Evolutionary conservation across 768 basidiomycete species (phyloP), one percentile per base, ranked within the genome.

Genomic region (Chiua virens): DNA sequence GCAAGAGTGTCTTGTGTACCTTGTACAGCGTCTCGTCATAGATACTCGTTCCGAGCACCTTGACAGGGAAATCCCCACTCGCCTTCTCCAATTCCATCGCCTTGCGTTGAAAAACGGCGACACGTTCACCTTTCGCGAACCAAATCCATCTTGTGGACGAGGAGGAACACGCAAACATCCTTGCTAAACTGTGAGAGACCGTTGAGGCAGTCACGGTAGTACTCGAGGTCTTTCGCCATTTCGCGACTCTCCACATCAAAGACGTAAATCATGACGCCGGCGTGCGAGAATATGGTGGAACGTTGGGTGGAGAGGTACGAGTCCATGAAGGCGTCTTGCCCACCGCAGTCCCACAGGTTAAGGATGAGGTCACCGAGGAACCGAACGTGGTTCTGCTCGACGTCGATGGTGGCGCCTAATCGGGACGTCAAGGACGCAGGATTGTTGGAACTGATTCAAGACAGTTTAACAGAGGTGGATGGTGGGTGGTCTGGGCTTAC

Each of bases 81-180:
- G 81, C 82, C 60, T 83, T 78, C 68, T 83, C 74, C 50, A 95
- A 69, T 59, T 95, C 94, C 53, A 76, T 77, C 53, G 75, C 79
- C 73, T 89, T 89, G 72, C 82, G 82, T 44, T 83, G 80, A 55
- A 93, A 87, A 10, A 80, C 73, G 37, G 70, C 73, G 25, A 72
- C 69, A 53, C 77, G 80, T 42, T 85, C 81, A 2, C 54, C 52
- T 49, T n/a, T 82, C 80, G 53, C 85, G 73, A 45, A 90, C 88
- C 23, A 99, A 77, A 69, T 99, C 97, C 93, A 98, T 98, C 79
- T 99, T 99, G 73, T 99, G 96, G 39, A 98, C 80, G 4, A 98
- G 78, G 34, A 98, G 75, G 71, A 96, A 98, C 3, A 98, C 85
- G 11, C 77, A 82, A 6, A 94, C 93, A 8, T 89, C 87, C 13